Evolutionary conservation across 2,329 filamentous ascomycete species (phyloP).

Genomic region (Verticillium nonalfalfae): DNA sequence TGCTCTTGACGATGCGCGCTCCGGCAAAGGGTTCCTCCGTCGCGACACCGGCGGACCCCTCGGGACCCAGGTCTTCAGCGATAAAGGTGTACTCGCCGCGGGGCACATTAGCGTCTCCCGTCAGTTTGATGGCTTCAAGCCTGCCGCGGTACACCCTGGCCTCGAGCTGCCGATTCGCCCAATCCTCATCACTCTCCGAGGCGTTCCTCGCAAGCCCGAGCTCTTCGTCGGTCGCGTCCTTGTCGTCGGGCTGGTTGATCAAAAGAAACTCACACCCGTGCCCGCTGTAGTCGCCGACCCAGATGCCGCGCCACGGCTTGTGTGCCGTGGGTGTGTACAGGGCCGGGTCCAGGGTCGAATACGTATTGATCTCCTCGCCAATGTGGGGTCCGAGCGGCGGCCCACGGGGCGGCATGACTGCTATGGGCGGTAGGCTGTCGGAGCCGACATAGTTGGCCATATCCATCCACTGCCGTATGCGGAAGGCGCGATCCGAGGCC

Average conservation of each 20-base stretch:
- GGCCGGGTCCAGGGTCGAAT: constrained; percentile 62
- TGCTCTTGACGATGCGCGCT: constrained; percentile 64
- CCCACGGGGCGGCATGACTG: background rate
- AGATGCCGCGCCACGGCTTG: constrained; percentile 86
- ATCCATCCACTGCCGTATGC: constrained; percentile 71
- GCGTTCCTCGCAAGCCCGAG: constrained; percentile 30
- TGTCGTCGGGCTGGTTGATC: constrained; percentile 69
- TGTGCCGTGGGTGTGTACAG: constrained; percentile 74
- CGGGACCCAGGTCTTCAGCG: constrained; percentile 66
- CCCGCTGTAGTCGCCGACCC: constrained; percentile 82
- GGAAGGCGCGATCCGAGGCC: constrained; percentile 64
- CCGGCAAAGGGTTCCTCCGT: constrained; percentile 66
- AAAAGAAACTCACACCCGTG: constrained; percentile 88
- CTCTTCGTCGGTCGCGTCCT: constrained; percentile 36
- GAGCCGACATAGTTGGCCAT: constrained; percentile 30
- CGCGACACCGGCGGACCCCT: constrained; percentile 57
- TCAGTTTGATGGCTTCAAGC: constrained; percentile 82
- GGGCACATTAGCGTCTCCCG: constrained; percentile 85
- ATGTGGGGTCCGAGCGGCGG: constrained; percentile 26
- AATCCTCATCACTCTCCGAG: constrained; percentile 39
- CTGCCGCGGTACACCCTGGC: constrained; percentile 55
- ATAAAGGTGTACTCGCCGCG: constrained; percentile 80
- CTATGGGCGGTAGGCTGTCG: background rate
- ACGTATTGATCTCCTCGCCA: constrained; percentile 54
- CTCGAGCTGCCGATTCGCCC: constrained; percentile 34